Conservation (phyloP, 2,329 filamentous ascomycete genomes). For the Ophiostoma himal-ulmi region DNA sequence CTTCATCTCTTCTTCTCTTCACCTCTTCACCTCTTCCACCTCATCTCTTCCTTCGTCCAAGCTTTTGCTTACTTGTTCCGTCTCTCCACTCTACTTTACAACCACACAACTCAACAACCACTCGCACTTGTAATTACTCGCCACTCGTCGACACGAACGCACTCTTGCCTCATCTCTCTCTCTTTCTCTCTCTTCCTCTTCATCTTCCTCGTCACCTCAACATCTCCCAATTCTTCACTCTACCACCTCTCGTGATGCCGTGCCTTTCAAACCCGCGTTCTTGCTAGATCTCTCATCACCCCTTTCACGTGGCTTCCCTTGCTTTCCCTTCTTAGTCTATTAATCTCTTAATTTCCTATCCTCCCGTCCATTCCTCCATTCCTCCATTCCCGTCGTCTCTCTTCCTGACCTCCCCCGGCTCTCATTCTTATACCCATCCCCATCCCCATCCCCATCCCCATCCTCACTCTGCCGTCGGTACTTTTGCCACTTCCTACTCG, state of each 20-base stretch:
- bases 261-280: not conserved
- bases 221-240: not conserved
- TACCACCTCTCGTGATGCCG: not conserved
- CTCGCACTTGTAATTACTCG: not conserved
- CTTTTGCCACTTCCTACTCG: not conserved
- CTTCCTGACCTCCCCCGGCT: not conserved
- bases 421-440: no score
- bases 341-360: not conserved
- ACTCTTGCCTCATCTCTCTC: not conserved
- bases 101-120: not conserved
- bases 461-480: not conserved
- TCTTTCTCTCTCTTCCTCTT: not conserved
- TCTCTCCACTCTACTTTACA: not conserved
- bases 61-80: not conserved
- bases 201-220: not conserved
- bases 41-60: not conserved
- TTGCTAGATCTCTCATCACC: not conserved
- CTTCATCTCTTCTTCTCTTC: not conserved
- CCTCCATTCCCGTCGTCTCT: not conserved
- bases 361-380: not conserved
- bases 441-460: no score
- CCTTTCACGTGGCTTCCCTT: slow-evolving; percentile 1
- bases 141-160: not conserved
- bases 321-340: not conserved
- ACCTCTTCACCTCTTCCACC: not conserved